These are phyloP conservation scores for Bruguiera gymnorhiza DNA, from an alignment of 345 rosid genomes.

Conservation along the genomic window DNA sequence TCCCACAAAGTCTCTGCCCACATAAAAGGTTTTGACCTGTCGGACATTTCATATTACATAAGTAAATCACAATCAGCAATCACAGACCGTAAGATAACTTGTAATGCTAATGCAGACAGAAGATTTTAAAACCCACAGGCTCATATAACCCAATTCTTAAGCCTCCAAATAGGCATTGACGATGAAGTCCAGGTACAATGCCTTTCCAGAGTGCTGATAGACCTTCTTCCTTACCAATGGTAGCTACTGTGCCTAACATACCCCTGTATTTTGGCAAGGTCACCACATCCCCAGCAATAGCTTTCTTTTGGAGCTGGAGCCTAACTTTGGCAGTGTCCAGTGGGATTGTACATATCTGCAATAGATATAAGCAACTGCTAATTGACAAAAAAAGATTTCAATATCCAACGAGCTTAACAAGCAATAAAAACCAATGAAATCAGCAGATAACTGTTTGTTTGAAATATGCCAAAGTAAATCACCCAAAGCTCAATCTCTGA, in stretches of 20 bases:
- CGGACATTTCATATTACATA: conserved; percentile 2
- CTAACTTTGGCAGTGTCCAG: conserved; percentile 98
- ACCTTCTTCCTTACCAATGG: conserved; percentile 96
- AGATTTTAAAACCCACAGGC: conserved; percentile 60
- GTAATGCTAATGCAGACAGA: neutral
- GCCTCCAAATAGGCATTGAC: conserved; percentile 93
- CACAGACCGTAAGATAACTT: neutral
- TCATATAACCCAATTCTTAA: conserved; percentile 96
- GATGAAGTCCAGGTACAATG: conserved; percentile 90
- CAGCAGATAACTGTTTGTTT: too few species aligned
- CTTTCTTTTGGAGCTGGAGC: conserved; percentile 93
- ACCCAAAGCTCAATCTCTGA: too few species aligned
- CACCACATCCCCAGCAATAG: conserved; percentile 50
- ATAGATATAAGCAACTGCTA: conserved; percentile 6
- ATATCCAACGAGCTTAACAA: too few species aligned
- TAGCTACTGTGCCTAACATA: conserved; percentile 86
- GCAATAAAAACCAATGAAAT: too few species aligned
- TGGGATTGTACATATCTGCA: conserved; percentile 92
- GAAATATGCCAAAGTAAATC: too few species aligned
- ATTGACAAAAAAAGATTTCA: neutral
- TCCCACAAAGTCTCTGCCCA: conserved; percentile 82
- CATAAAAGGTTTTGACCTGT: conserved; percentile 80
- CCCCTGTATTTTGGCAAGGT: conserved; percentile 77
- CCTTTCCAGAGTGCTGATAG: conserved; percentile 91
- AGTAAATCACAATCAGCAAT: conserved; percentile 8